Evolutionary conservation across 1,284 basidiomycete genomes (phyloP), one percentile per base, ranked within the genome.

Genomic region (Violaceomyces palustris): DNA sequence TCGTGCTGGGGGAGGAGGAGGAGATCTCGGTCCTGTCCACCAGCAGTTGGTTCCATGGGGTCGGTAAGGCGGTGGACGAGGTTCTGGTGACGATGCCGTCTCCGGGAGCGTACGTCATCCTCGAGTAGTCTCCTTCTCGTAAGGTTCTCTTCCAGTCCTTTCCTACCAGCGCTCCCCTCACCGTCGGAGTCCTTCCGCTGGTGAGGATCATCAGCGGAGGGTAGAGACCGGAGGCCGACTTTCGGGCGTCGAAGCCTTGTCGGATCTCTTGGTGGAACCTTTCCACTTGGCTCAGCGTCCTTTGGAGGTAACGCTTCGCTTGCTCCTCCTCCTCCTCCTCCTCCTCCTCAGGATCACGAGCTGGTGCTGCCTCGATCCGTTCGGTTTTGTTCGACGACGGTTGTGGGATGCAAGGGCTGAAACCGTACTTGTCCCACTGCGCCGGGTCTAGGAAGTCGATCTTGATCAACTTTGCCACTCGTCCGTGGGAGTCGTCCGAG

Each of bases 31-130:
- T 15, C 0, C 50, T 19, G n/a, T 28, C 37, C 4, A 48, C 55
- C 8, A 66, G 43, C 4, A 64, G 46, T 7, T 15, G 21, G 1
- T 38, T 25, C 63, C 63, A 66, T 0, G 9, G 21, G 9, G 65
- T 61, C 0, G 73, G 73, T 0, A 74, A 46, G 0, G 49, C 40
- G 1, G 50, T 62, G 1, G 73, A 58, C 0, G 58, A 64, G 10
- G 55, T 50, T n/a, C 61, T 53, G 1, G 67, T 55, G 21, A 74
- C 72, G 39, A 74, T 67, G 14, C 73, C 73, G 35, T 74, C 73
- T 4, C 66, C 62, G 0, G 48, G 42, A 7, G 24, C 58, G 38
- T 59, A 63, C 1, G 60, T 45, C 57, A 67, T 61, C 19, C 50
- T 40, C 6, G 54, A 50, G 36, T 59, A 60, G 42, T 58, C 50